Evolutionary conservation across 169 alveolate species (phyloP).

Genomic region (Plasmodium reichenowi): DNA sequence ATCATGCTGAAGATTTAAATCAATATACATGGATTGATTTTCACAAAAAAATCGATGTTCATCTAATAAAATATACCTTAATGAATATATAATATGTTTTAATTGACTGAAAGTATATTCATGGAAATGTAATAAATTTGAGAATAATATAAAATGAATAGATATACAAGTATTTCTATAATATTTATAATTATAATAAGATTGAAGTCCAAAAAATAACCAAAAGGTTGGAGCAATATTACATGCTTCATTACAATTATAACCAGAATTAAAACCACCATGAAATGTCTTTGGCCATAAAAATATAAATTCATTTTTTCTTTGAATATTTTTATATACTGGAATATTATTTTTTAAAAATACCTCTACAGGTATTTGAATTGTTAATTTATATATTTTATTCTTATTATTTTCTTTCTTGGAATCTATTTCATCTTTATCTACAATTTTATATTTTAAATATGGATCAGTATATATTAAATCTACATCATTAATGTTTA

Average conservation of each 20-base stretch:
- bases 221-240: conserved; percentile 93
- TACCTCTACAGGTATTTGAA: conserved; percentile 91
- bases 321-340: conserved; percentile 88
- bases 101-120: conserved; percentile 61
- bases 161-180: conserved; percentile 86
- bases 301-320: conserved; percentile 92
- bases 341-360: conserved; percentile 89
- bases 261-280: conserved; percentile 95
- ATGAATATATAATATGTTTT: conserved; percentile 42
- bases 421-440: conserved; percentile 58
- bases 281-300: conserved; percentile 94
- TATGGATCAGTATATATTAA: conserved; percentile 35
- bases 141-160: conserved; percentile 79
- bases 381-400: conserved; percentile 85
- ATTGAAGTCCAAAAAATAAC: conserved; percentile 88
- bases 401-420: conserved; percentile 80
- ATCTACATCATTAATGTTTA: conserved; percentile 29
- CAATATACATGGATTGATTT: conserved; percentile 34
- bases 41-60: conserved; percentile 48
- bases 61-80: conserved; percentile 46
- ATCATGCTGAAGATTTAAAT: conserved; percentile 45
- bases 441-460: conserved; percentile 39
- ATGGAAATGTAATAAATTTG: conserved; percentile 66
- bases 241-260: conserved; percentile 96
- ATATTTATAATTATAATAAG: conserved; percentile 81